Conservation (phyloP, 257 asterid species). For the Coffea canephora region DNA sequence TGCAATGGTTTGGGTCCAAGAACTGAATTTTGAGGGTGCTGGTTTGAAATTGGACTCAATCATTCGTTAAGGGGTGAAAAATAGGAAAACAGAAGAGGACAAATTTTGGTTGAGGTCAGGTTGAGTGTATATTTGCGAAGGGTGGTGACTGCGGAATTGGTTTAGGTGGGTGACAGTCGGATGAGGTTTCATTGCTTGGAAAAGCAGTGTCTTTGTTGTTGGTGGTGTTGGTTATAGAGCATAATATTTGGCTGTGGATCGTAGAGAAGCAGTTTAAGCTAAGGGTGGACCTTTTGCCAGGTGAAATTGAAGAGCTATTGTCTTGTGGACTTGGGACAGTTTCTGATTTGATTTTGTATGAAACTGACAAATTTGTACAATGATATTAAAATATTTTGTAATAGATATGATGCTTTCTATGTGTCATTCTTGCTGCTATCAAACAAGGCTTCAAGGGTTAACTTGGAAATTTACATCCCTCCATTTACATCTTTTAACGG, state of each 20-base stretch:
- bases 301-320: background rate
- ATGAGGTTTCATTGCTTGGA: background rate
- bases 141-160: background rate
- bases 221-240: background rate
- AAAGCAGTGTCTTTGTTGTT: background rate
- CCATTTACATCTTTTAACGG: no score
- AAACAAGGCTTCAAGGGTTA: background rate
- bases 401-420: no score
- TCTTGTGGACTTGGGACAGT: background rate
- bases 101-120: background rate
- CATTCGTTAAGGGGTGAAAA: background rate
- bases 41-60: background rate
- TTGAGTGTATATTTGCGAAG: background rate
- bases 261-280: background rate
- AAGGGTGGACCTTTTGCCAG: background rate
- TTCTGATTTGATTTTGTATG: background rate
- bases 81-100: background rate
- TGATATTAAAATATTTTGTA: no score
- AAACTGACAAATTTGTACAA: background rate
- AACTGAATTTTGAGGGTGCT: background rate
- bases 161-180: background rate
- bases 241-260: background rate
- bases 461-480: background rate
- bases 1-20: background rate
- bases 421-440: background rate